Evolutionary conservation across 495 filamentous ascomycete species (phyloP).

Genomic region (Penicillium manginii): DNA sequence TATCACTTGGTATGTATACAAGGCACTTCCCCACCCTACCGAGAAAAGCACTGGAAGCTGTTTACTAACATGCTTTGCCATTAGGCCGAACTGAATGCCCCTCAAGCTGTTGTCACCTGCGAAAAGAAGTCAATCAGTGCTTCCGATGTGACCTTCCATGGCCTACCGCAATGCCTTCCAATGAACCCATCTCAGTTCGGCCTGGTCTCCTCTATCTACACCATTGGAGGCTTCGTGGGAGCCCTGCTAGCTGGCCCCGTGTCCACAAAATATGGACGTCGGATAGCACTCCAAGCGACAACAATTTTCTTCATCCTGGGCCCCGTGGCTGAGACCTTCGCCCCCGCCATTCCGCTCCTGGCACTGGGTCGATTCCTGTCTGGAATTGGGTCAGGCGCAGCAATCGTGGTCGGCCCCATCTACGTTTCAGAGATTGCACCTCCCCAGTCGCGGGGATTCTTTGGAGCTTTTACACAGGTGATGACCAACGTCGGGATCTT

Average conservation of each 20-base stretch:
- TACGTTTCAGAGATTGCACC: slow-evolving; percentile 93
- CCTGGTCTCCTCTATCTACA: slow-evolving; percentile 86
- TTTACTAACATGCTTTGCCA: neutral
- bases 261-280: slow-evolving; percentile 72
- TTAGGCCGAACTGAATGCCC: slow-evolving; percentile 93
- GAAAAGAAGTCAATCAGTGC: slow-evolving; percentile 61
- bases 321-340: slow-evolving; percentile 71
- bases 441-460: slow-evolving; percentile 75
- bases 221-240: slow-evolving; percentile 83
- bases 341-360: slow-evolving; percentile 68
- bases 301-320: slow-evolving; percentile 77
- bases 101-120: slow-evolving; percentile 86
- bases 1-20: slow-evolving; percentile 81
- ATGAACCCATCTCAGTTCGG: slow-evolving; percentile 80
- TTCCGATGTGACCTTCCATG: slow-evolving; percentile 27
- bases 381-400: slow-evolving; percentile 82
- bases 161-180: slow-evolving; percentile 75
- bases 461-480: slow-evolving; percentile 90
- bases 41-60: neutral
- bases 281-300: slow-evolving; percentile 70
- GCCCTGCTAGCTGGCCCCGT: slow-evolving; percentile 77
- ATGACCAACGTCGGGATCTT: slow-evolving; percentile 95
- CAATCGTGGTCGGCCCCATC: slow-evolving; percentile 92
- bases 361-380: slow-evolving; percentile 75
- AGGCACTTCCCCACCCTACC: neutral